A percentile compares a stretch with the other conserved stretches of the same genome.
Conservation (phyloP, 1,139 yeast species). For the Candida sp. region DNA sequence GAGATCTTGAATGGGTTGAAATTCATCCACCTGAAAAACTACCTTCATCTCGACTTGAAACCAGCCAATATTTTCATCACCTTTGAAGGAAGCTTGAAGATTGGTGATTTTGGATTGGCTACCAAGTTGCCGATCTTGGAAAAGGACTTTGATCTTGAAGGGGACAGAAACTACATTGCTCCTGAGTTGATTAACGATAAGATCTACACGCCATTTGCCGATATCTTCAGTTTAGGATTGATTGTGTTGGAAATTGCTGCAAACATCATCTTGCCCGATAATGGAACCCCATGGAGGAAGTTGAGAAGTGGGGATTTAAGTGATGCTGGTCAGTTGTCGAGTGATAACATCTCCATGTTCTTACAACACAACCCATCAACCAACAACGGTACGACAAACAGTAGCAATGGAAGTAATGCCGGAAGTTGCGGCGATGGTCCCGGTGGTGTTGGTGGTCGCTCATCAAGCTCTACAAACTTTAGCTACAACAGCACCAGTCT, state of each 20-base stretch:
- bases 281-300: conserved; percentile 98
- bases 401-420: conserved; percentile 6
- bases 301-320: conserved; percentile 93
- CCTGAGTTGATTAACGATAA: conserved; percentile 91
- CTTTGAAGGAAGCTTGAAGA: conserved; percentile 89
- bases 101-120: conserved; percentile 78
- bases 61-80: conserved; percentile 96
- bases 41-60: conserved; percentile 86
- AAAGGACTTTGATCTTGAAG: conserved; percentile 84
- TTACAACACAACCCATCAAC: conserved; percentile 34
- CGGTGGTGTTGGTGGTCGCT: conserved; percentile 1
- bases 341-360: conserved; percentile 52
- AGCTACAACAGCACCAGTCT: conserved; percentile 2
- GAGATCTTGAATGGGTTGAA: conserved; percentile 81
- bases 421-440: neutral
- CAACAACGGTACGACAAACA: conserved; percentile 5
- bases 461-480: conserved; percentile 7
- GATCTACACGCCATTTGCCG: conserved; percentile 90
- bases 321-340: conserved; percentile 89
- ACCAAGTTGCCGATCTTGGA: conserved; percentile 58
- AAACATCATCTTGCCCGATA: conserved; percentile 92
- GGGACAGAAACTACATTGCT: conserved; percentile 97
- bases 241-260: conserved; percentile 97
- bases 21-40: conserved; percentile 78
- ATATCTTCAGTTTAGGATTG: conserved; percentile 89